Percentiles rank a stretch among this genome's conserved stretches.
Conservation (phyloP, 2,329 filamentous ascomycete genomes). For the Venturia carpophila region DNA sequence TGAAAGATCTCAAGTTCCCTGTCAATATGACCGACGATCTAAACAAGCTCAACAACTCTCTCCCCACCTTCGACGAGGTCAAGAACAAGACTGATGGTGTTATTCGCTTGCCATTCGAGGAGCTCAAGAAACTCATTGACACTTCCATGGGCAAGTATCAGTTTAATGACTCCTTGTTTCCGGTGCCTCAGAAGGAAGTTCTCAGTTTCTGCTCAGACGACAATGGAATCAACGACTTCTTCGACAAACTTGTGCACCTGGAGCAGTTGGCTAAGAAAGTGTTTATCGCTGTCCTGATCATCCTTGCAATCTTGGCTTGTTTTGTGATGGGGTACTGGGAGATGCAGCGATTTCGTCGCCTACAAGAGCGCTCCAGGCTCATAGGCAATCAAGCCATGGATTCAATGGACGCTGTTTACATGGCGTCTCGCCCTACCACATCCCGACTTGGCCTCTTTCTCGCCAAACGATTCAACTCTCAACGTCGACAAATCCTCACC, state of each 20-base stretch:
- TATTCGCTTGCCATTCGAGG: slow-evolving; percentile 71
- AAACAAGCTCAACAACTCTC: slow-evolving; percentile 62
- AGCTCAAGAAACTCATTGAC: slow-evolving; percentile 68
- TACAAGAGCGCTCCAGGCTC: slow-evolving; percentile 61
- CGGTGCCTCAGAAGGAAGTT: slow-evolving; percentile 72
- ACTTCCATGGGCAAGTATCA: slow-evolving; percentile 62
- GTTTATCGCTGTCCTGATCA: slow-evolving; percentile 66
- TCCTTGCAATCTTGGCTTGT: slow-evolving; percentile 65
- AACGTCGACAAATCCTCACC: slow-evolving; percentile 60
- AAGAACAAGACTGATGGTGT: slow-evolving; percentile 71
- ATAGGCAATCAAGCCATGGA: slow-evolving; percentile 62
- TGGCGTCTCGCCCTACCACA: slow-evolving; percentile 73
- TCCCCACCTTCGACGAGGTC: slow-evolving; percentile 77
- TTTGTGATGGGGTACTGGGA: slow-evolving; percentile 75
- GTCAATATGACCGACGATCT: slow-evolving; percentile 61
- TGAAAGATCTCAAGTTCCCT: slow-evolving; percentile 64
- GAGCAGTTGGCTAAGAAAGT: slow-evolving; percentile 62
- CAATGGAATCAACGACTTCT: slow-evolving; percentile 75
- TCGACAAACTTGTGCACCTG: slow-evolving; percentile 60
- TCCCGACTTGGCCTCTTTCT: slow-evolving; percentile 63
- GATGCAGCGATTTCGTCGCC: slow-evolving; percentile 65
- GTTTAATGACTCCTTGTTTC: slow-evolving; percentile 72
- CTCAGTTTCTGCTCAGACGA: slow-evolving; percentile 86
- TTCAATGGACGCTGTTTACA: slow-evolving; percentile 80
- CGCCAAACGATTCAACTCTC: slow-evolving; percentile 55